phyloP scores from a whole-genome alignment of 768 basidiomycete species.

The Leccinum rimulosum region DNA sequence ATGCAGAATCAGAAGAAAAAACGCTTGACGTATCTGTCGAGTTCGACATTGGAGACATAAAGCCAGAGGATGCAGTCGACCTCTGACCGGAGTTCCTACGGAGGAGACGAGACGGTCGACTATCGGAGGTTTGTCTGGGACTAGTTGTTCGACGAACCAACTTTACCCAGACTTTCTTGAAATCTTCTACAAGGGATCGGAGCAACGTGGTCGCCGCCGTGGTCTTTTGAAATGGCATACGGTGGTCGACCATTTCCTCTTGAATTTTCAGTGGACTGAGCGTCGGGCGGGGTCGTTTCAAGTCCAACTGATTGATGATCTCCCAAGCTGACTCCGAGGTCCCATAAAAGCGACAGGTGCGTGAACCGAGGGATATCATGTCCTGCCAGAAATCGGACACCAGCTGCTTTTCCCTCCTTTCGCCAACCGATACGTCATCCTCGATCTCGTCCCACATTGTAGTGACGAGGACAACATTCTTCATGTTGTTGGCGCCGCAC shows the following conservation, averaged over 20 bases:
- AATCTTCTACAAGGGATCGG: constrained; percentile 4
- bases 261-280: constrained; percentile 14
- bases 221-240: constrained; percentile 9
- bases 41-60: neutral
- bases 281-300: neutral
- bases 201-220: constrained; percentile 17
- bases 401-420: constrained; percentile 14
- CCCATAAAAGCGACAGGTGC: constrained; percentile 6
- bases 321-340: constrained; percentile 15
- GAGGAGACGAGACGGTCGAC: neutral
- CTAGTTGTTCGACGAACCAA: neutral
- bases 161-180: constrained; percentile 7
- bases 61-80: neutral
- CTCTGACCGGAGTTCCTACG: neutral
- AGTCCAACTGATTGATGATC: constrained; percentile 6
- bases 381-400: constrained; percentile 10
- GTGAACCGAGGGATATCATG: constrained; percentile 15
- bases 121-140: neutral
- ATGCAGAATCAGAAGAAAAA: neutral
- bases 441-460: constrained; percentile 20
- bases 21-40: neutral
- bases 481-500: constrained; percentile 10
- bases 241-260: constrained; percentile 16
- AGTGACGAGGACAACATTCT: constrained; percentile 18
- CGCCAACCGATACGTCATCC: constrained; percentile 1